Percentiles rank a stretch among this genome's conserved stretches.
Evolutionary conservation across 1,284 basidiomycete genomes (phyloP).

Genomic region (Tetrapyrgos nigripes): DNA sequence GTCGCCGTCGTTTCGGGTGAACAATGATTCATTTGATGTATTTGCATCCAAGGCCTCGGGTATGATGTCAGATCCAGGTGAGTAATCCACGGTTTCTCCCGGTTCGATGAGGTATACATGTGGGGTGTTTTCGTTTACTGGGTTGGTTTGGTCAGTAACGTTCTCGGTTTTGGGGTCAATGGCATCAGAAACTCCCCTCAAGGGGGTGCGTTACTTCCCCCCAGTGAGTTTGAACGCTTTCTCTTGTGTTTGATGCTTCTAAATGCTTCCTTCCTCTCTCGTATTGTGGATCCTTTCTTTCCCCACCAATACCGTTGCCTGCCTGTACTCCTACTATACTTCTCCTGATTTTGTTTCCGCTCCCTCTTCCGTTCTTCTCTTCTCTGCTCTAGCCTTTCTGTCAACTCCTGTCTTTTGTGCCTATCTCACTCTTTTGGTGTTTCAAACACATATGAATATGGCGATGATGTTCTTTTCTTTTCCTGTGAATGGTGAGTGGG

Average conservation of each 20-base stretch:
- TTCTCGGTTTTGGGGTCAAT: not conserved
- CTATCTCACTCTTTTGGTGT: not conserved
- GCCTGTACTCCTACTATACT: not conserved
- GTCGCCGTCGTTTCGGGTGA: no score
- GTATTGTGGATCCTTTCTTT: no score
- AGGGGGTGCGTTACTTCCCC: constrained; percentile 2
- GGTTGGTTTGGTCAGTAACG: not conserved
- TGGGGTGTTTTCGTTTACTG: not conserved
- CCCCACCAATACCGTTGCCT: no score
- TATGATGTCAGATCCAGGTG: not conserved
- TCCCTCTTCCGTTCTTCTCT: no score
- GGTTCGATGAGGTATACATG: no score
- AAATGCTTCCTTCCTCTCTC: not conserved
- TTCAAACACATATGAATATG: not conserved
- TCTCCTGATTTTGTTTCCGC: not conserved
- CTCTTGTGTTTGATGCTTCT: not conserved
- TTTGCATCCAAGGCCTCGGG: not conserved
- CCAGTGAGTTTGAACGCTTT: constrained; percentile 2
- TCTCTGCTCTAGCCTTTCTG: no score
- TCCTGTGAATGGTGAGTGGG: not conserved
- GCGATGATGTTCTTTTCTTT: not conserved
- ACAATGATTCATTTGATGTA: no score
- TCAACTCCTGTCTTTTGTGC: no score
- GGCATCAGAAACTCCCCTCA: no score
- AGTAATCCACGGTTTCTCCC: not conserved